Conservation (phyloP, 2,329 filamentous ascomycete genomes). For the Harringtonia lauricola region DNA sequence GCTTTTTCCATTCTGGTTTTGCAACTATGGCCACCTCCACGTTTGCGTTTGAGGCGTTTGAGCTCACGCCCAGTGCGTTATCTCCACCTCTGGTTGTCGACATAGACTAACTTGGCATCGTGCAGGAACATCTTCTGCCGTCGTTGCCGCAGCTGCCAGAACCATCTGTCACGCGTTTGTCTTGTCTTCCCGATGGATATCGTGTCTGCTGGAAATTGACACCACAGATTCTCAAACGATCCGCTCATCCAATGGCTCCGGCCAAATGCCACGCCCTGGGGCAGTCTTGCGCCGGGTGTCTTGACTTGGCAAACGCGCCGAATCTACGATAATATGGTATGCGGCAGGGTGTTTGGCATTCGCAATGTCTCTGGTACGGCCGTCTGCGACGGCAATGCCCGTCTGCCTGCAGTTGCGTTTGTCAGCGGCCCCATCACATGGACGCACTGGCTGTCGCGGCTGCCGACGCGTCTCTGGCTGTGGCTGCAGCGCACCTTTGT, state of each 20-base stretch:
- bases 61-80: too few relatives aligned
- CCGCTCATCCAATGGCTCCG: background rate
- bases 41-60: too few relatives aligned
- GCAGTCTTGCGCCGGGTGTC: background rate
- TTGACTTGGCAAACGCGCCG: too few relatives aligned
- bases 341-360: background rate
- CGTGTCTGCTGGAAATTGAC: too few relatives aligned
- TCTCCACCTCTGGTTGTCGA: too few relatives aligned
- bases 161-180: background rate
- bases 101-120: too few relatives aligned
- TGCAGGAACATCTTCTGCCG: background rate
- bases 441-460: background rate
- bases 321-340: background rate
- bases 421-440: background rate
- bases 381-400: background rate
- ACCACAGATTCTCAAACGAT: background rate
- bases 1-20: too few relatives aligned
- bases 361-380: background rate
- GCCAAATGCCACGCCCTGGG: background rate
- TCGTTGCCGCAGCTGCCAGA: background rate
- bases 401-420: background rate
- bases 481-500: background rate
- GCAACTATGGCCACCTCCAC: too few relatives aligned
- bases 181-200: background rate
- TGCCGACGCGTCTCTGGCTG: background rate